A percentile compares a stretch with the other conserved stretches of the same genome.
Evolutionary conservation across 176 grass and related monocot genomes (phyloP).

Genomic region (Phyllostachys edulis): DNA sequence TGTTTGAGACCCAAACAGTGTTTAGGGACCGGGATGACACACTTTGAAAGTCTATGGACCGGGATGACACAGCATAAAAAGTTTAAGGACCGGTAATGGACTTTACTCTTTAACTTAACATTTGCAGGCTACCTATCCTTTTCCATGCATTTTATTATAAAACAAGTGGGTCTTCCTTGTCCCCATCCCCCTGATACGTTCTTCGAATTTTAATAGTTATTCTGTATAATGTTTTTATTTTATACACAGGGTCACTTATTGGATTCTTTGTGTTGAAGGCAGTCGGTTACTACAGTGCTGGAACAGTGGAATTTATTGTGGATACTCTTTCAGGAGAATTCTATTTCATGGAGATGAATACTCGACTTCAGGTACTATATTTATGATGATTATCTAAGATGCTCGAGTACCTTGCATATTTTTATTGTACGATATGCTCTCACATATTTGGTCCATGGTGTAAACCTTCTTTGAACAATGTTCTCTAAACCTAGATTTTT

Average conservation of each 20-base stretch:
- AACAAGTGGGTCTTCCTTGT: too few relatives aligned
- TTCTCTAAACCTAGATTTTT: not conserved
- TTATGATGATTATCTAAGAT: not conserved
- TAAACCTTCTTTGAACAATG: not conserved
- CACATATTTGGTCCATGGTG: not conserved
- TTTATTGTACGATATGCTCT: not conserved
- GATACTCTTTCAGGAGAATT: constrained; percentile 84
- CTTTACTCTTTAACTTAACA: not conserved
- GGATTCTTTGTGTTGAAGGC: constrained; percentile 75
- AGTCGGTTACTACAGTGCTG: constrained; percentile 97
- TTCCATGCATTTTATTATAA: too few relatives aligned
- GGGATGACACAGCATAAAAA: too few relatives aligned
- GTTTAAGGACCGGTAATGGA: too few relatives aligned
- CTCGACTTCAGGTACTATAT: constrained; percentile 78
- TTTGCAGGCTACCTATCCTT: not conserved
- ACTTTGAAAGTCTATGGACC: too few relatives aligned
- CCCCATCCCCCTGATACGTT: not conserved
- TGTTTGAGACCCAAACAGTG: too few relatives aligned
- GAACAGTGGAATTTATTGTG: constrained; percentile 96
- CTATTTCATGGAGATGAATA: constrained; percentile 99
- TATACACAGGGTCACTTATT: constrained; percentile 47
- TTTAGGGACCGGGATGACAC: too few relatives aligned
- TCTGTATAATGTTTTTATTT: constrained; percentile 37
- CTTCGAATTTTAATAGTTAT: constrained; percentile 12
- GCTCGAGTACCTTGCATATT: not conserved